These are phyloP conservation scores for Cordyceps sp. DNA, from an alignment of 2,329 filamentous ascomycete species.

Conservation along the genomic window DNA sequence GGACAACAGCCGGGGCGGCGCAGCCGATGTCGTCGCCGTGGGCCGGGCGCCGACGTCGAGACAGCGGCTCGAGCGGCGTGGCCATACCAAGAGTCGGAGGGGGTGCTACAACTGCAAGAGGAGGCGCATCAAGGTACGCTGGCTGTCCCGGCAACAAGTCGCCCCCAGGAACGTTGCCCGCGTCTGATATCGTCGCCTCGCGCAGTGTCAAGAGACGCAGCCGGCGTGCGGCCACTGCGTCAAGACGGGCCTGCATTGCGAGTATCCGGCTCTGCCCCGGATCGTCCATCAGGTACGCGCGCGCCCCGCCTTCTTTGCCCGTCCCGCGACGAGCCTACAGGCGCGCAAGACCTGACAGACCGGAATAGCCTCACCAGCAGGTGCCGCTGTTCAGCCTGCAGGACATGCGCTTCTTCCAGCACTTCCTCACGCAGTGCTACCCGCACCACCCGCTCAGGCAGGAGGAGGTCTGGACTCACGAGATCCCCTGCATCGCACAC, in stretches of 20 bases:
- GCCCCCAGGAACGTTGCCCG: too few species aligned
- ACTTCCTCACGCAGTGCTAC: conserved; percentile 44
- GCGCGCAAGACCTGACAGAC: neutral
- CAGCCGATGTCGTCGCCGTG: conserved; percentile 4
- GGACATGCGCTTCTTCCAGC: conserved; percentile 54
- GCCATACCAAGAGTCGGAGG: conserved; percentile 48
- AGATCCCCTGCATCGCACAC: conserved; percentile 50
- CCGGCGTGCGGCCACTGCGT: conserved; percentile 46
- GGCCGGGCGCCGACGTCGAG: conserved; percentile 10
- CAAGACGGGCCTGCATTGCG: conserved; percentile 44
- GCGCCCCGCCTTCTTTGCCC: neutral
- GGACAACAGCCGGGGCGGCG: conserved; percentile 9
- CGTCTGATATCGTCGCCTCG: too few species aligned
- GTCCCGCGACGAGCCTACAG: neutral
- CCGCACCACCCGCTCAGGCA: conserved; percentile 49
- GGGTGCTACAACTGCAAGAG: conserved; percentile 54
- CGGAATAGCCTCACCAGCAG: conserved; percentile 33
- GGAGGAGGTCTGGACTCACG: conserved; percentile 49
- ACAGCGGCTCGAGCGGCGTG: conserved; percentile 34
- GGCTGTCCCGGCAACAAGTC: neutral
- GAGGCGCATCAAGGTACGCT: conserved; percentile 42
- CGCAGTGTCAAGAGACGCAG: conserved; percentile 46
- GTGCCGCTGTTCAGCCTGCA: conserved; percentile 42
- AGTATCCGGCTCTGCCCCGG: conserved; percentile 37
- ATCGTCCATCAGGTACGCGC: conserved; percentile 30